Evolutionary conservation across 2,329 filamentous ascomycete species (phyloP), one percentile per base, ranked within the genome.

Genomic region (Exophiala lecanii-corni): DNA sequence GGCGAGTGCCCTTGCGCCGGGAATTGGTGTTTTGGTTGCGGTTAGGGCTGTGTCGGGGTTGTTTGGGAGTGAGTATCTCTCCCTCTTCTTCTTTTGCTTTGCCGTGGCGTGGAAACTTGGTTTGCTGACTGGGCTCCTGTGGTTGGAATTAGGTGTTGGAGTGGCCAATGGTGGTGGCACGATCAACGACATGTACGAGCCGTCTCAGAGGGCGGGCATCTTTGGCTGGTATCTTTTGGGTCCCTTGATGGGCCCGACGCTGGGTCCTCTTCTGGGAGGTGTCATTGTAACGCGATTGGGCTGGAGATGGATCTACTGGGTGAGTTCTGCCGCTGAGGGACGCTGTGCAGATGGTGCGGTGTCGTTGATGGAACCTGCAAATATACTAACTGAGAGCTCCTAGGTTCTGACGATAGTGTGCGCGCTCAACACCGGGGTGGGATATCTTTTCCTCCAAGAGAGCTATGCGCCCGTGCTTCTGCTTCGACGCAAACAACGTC

Each of bases 401-500:
- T 71, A 69, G 65, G 57, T 70, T 21, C 56, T 56, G 15, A 45
- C 49, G 23, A 54, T 56, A 16, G 43, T 56, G 13, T 56, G 53
- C 33, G 43, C 69, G 7, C 45, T 76, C n/a, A 74, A 84, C 38
- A 78, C 81, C 53, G 51, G 69, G n/a, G 63, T 73, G 4, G 80
- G 79, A 2, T 62, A 81, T 39, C 72, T 76, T 55, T 71, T 78
- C 39, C 66, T 77, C 3, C 67, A 70, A 41, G 80, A 83, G 57
- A 81, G 78, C 0, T 82, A 81, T 58, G 72, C 71, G 0, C 78
- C 80, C 0, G 73, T 76, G 5, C 69, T 86, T 2, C 72, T 83
- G 1, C 63, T 63, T 9, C 62, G 67, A 28, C 66, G 71, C 55
- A 81, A 78, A 59, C 73, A 73, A 38, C 57, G 67, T 18, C 67